phyloP scores from a whole-genome alignment of 2,329 filamentous ascomycete species.

The Hymenoscyphus linearis region DNA sequence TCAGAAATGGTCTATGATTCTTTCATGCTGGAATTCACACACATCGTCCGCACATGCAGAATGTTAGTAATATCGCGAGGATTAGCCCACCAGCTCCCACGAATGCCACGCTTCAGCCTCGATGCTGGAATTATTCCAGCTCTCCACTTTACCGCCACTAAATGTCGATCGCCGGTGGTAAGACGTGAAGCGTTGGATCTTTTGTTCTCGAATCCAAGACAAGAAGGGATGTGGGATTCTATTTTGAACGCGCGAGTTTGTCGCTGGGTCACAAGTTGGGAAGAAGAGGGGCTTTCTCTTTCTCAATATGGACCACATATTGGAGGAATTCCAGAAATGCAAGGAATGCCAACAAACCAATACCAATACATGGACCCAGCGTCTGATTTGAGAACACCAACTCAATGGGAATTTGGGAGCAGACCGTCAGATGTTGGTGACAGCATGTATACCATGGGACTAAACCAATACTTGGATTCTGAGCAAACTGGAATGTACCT shows the following conservation, averaged over 20 bases:
- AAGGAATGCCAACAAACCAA: not conserved
- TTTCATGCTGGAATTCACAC: constrained; percentile 20
- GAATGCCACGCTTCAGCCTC: constrained; percentile 50
- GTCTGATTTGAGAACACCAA: not conserved
- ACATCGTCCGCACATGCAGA: constrained; percentile 22
- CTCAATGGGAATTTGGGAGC: not conserved
- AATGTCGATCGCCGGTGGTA: constrained; percentile 53
- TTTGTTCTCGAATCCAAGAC: constrained; percentile 50
- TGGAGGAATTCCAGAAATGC: not conserved
- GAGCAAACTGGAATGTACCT: not conserved
- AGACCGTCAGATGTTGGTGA: not conserved
- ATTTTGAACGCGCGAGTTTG: constrained; percentile 25
- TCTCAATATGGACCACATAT: not conserved
- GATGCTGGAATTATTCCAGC: constrained; percentile 61
- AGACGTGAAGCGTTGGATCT: constrained; percentile 58
- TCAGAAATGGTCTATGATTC: constrained; percentile 28
- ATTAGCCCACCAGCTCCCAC: constrained; percentile 15
- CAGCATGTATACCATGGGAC: constrained; percentile 4
- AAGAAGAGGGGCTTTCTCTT: constrained; percentile 25
- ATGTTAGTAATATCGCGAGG: constrained; percentile 13
- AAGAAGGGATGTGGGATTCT: constrained; percentile 64
- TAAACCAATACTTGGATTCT: not conserved
- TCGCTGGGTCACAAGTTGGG: constrained; percentile 23
- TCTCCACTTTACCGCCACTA: constrained; percentile 61
- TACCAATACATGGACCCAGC: not conserved